Evolutionary conservation across 108 stramenopile species (phyloP).

Genomic region (Cyclotella choctawhatcheeana): DNA sequence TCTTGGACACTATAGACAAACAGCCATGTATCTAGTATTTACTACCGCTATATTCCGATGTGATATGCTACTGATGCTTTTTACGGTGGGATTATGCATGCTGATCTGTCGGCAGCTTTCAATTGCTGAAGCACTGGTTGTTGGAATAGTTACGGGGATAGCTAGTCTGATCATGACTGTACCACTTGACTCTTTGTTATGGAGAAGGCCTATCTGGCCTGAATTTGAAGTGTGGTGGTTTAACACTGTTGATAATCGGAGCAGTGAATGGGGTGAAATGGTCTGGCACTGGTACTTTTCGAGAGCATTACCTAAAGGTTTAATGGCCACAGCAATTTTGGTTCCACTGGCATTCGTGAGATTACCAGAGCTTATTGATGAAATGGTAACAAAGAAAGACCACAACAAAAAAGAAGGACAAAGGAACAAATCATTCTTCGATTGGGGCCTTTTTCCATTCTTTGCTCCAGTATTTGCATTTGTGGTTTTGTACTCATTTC

Average conservation of each 20-base stretch:
- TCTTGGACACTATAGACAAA: constrained; percentile 27
- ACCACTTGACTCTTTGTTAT: constrained; percentile 89
- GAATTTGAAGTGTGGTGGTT: constrained; percentile 97
- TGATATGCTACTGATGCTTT: constrained; percentile 90
- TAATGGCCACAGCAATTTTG: constrained; percentile 72
- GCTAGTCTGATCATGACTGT: constrained; percentile 74
- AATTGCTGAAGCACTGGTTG: constrained; percentile 59
- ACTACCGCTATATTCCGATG: constrained; percentile 94
- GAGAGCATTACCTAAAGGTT: constrained; percentile 83
- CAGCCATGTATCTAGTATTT: constrained; percentile 67
- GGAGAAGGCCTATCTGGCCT: constrained; percentile 94
- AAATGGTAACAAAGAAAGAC: constrained; percentile 16
- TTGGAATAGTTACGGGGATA: constrained; percentile 70
- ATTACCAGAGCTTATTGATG: constrained; percentile 51
- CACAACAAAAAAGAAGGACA: background rate
- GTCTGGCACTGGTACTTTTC: constrained; percentile 95
- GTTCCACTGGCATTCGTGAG: constrained; percentile 73
- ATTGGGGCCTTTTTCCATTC: constrained; percentile 57
- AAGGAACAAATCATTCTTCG: constrained; percentile 29
- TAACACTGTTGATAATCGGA: constrained; percentile 94
- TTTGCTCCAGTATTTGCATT: constrained; percentile 73
- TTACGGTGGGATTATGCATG: constrained; percentile 76
- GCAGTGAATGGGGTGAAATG: constrained; percentile 93
- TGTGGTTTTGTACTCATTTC: constrained; percentile 79
- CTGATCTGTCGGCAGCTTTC: constrained; percentile 63